phyloP scores from a whole-genome alignment of 2,329 filamentous ascomycete species.

The Fusarium sterilihyphosum region DNA sequence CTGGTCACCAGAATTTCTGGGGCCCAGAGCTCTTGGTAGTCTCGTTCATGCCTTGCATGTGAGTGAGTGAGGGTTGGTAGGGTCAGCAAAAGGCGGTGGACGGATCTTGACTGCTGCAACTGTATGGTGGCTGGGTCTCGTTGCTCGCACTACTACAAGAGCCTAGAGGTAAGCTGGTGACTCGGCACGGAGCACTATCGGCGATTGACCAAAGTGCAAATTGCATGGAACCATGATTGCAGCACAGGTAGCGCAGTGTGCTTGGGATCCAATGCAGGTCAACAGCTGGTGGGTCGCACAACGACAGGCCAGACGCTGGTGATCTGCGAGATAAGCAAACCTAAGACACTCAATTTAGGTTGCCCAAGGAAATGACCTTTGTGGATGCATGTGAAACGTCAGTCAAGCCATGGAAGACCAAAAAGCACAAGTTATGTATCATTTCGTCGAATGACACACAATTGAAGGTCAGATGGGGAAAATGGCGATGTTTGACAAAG shows the following conservation, averaged over 20 bases:
- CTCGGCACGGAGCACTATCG: conserved; percentile 31
- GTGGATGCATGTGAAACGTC: background rate
- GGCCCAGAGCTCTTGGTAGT: background rate
- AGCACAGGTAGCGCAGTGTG: background rate
- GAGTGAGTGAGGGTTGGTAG: conserved; percentile 5
- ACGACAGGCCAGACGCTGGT: conserved; percentile 5
- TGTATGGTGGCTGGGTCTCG: conserved; percentile 7
- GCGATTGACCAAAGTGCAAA: conserved; percentile 19
- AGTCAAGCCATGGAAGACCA: background rate
- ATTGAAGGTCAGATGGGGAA: conserved; percentile 6
- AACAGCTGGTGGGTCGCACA: conserved; percentile 30
- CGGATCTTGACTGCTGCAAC: conserved; percentile 7
- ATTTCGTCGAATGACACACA: conserved; percentile 3
- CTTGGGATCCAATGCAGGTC: conserved; percentile 26
- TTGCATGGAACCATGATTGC: conserved; percentile 40
- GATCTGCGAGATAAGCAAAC: conserved; percentile 37
- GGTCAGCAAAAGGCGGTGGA: conserved; percentile 36
- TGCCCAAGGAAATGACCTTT: background rate
- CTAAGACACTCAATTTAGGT: background rate
- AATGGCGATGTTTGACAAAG: conserved; percentile 8
- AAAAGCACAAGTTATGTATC: background rate
- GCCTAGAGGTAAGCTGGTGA: conserved; percentile 18
- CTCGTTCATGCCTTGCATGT: background rate
- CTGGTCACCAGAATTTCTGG: background rate
- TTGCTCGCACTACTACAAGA: conserved; percentile 22